phyloP scores from a whole-genome alignment of 139 green algal genomes.

The Trebouxia sp. region DNA sequence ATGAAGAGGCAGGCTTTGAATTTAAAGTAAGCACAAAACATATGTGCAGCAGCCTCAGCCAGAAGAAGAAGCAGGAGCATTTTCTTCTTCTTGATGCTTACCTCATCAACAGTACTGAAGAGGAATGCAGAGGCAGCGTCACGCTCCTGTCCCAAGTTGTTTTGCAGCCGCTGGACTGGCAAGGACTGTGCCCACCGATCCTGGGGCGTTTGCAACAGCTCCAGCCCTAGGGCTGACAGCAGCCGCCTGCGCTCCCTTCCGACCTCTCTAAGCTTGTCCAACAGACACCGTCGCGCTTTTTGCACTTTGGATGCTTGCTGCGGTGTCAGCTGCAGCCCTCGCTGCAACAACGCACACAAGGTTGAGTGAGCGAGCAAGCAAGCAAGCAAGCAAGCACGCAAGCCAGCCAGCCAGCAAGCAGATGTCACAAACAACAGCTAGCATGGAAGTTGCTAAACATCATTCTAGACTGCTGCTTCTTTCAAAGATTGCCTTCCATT shows the following conservation, averaged over 20 bases:
- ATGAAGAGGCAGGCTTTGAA: not conserved
- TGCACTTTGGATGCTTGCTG: not conserved
- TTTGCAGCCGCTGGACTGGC: constrained; percentile 23
- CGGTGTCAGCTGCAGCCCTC: constrained; percentile 1
- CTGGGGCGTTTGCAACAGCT: constrained; percentile 33
- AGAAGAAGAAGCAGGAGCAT: not conserved
- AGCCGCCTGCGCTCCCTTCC: constrained; percentile 12
- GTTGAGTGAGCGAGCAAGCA: no score
- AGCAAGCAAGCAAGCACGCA: no score
- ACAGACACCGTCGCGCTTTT: not conserved
- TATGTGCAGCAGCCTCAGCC: not conserved
- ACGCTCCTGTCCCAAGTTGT: constrained; percentile 27
- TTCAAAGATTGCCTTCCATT: no score
- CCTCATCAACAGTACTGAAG: constrained; percentile 30
- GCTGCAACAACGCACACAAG: no score
- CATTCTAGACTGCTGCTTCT: no score
- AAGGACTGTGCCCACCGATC: constrained; percentile 8
- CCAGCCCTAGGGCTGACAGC: constrained; percentile 24
- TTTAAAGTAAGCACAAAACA: not conserved
- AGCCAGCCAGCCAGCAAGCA: no score
- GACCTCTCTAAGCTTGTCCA: constrained; percentile 1
- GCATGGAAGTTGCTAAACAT: no score
- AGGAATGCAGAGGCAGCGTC: constrained; percentile 32
- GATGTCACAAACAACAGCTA: no score
- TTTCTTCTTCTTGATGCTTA: no score